Base-by-base conservation (phyloP, 768 basidiomycete species). In the Harrya chromipes region DNA sequence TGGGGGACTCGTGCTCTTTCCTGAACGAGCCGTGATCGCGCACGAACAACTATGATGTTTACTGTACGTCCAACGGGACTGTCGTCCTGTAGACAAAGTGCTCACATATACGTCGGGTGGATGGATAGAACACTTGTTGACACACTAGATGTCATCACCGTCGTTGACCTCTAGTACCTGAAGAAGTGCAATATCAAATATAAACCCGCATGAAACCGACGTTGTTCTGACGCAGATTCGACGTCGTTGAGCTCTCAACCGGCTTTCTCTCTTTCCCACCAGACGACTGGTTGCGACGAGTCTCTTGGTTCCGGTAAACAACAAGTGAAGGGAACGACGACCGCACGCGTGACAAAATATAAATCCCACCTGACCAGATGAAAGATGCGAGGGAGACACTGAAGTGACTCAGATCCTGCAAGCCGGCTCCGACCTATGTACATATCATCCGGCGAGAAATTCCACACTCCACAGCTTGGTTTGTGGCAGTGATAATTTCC, bases 211-310 rank as follows among this genome's bases (percentile, higher is more conserved):
- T 8, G 40, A 53, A 12, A 31, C 10, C 20, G 13, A 47, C 31
- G 16, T 13, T 14, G 1, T 20, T 21, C 23, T 26, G n/a, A n/a
- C n/a, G n/a, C n/a, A 73, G 68, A n/a, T 74, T 77, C 55, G 74
- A 74, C 56, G 73, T 77, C 14, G 51, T 77, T 1, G 74, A 74
- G 51, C 62, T 75, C 33, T 76, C 75, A 2, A 72, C 74, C 4
- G 71, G 72, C 14, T 74, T 78, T 56, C 60, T 75, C 23, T 73
- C 73, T n/a, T 72, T 77, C 50, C 75, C 74, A 1, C 66, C 72
- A 1, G 65, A 73, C 8, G 75, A 75, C 46, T 75, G 72, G 74
- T 63, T 69, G 9, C 61, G 63, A 5, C n/a, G n/a, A n/a, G n/a
- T n/a, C n/a, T n/a, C n/a, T n/a, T n/a, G n/a, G n/a, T n/a, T n/a